Base-by-base conservation (phyloP, 2,329 filamentous ascomycete species). In the Daldinia eschscholtzii region DNA sequence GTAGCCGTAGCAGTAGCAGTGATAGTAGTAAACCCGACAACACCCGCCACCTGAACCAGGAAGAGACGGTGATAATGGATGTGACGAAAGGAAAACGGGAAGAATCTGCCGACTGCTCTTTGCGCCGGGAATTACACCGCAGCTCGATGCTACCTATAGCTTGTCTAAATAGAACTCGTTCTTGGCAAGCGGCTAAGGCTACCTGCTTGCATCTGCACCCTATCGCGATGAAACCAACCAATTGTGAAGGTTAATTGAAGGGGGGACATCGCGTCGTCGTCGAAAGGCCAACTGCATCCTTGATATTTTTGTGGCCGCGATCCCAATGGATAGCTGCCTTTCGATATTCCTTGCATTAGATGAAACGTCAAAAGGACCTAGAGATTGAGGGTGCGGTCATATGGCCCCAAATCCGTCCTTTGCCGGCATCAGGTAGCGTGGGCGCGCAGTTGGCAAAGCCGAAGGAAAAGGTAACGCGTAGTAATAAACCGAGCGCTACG, bases 121-220 rank as follows among this genome's bases (percentile, higher is more conserved):
- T 67, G 66, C 63, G 67, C 67, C 70, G 67, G 67, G 61, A 70
- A 67, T 72, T 72, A 67, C 64, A 65, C 70, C 67, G 67, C 70
- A 66, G 67, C 65, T 60, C 70, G 56, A 68, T 70, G 60, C 26
- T 52, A 64, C 59, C 28, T 37, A 28, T 58, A 61, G 26, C 30
- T 59, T 18, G 39, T 57, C 53, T 61, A 67, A 61, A 67, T 66
- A 67, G 64, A 53, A 55, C 59, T 64, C 33, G 26, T 50, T 62
- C 70, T 71, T 71, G 64, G 64, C 67, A 65, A 42, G 64, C 64
- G 67, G 67, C 65, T 70, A 71, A 70, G 70, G 67, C 67, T 71
- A 64, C 64, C 64, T 67, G 26, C 67, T 30, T 70, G 67, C 70
- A 68, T 65, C 61, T 71, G 69, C 69, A 67, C 58, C 52, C 48